phyloP scores from a whole-genome alignment of 345 rosid species.

The Salix viminalis region DNA sequence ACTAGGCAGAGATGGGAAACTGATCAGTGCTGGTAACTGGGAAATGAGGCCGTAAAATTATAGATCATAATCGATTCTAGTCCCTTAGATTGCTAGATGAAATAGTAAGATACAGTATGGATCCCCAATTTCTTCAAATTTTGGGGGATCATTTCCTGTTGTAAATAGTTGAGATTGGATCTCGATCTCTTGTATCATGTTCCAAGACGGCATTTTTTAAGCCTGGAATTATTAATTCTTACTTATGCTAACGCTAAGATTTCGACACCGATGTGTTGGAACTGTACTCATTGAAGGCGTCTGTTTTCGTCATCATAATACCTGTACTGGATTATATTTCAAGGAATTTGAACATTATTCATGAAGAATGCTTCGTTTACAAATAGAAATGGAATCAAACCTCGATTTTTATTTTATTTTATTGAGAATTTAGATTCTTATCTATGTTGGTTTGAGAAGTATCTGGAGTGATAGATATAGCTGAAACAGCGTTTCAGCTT shows the following conservation, averaged over 20 bases:
- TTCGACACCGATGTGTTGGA: background rate
- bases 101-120: background rate
- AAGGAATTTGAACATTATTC: background rate
- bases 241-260: background rate
- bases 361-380: background rate
- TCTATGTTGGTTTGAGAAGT: background rate
- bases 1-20: constrained; percentile 55
- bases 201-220: background rate
- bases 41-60: background rate
- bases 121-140: background rate
- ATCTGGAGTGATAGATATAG: background rate
- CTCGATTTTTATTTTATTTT: background rate
- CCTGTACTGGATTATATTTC: background rate
- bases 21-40: constrained; percentile 62
- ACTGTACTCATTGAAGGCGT: background rate
- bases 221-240: background rate
- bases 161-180: background rate
- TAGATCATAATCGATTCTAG: background rate
- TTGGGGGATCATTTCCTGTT: background rate
- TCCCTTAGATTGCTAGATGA: background rate
- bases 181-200: background rate
- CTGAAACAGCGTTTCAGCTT: background rate
- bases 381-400: background rate
- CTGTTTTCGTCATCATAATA: background rate
- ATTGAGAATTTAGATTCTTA: too few species aligned